Evolutionary conservation across 2,329 filamentous ascomycete species (phyloP), one percentile per base, ranked within the genome.

Genomic region (Apiospora koreana): DNA sequence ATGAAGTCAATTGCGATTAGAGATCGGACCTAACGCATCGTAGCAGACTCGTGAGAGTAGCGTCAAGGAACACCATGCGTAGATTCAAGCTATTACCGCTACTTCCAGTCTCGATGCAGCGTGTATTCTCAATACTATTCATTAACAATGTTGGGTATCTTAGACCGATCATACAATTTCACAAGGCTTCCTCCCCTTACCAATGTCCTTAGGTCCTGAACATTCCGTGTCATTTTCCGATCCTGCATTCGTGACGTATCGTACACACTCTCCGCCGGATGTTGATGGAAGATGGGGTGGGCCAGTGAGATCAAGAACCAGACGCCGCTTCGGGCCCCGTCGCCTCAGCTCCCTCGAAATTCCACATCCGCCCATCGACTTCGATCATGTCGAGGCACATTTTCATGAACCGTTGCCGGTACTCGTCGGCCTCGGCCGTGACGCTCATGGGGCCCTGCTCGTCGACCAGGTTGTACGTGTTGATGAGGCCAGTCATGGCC

Each of bases 371-470:
- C 18, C 67, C 67, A 8, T 77, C 74, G 8, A 80, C 76, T 67
- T 81, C 83, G 14, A 84, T 72, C 2, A 84, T 80, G 66, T 82
- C 81, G 28, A 80, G 77, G 58, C 85, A 86, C 84, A 87, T 87
- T 73, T 79, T 81, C 77, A 86, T 71, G 65, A 87, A 87, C 69
- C 85, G 79, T 73, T 86, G 79, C 18, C 90, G 83, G 75, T 94
- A 94, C 80, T 94, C 92, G 0, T 84, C 82, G 12, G 90, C 88
- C 7, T 88, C 87, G 0, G 92, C 91, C 0, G 92, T 94, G 69
- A 94, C 92, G 71, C 89, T 92, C 92, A 94, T 94, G 0, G 88
- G 91, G 0, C 91, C 92, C 74, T 91, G 86, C 2, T 86, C 82
- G 42, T 88, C 89, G 38, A 93, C 81, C 18, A 86, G 72, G 75